Base-by-base conservation (phyloP, 306 rosid species). In the Trifolium dubium region DNA sequence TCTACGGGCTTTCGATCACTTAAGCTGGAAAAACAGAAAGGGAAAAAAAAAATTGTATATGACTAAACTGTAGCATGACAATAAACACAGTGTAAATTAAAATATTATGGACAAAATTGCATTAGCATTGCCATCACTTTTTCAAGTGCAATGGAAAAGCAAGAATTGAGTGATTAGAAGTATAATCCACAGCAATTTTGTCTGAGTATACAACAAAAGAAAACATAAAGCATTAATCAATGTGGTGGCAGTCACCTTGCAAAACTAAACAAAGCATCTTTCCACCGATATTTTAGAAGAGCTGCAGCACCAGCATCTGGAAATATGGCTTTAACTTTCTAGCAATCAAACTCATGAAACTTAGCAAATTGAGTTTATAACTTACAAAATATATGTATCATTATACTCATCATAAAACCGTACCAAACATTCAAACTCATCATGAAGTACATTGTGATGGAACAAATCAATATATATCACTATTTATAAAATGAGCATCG, bases 231-330 rank as follows among this genome's bases (percentile, higher is more conserved):
- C n/a, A 41, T 59, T 68, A 61, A 63, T 34, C 55, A 14, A 28
- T 10, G 41, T 23, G 73, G 72, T 19, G 75, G 69, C 73, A 72
- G 35, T 84, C 82, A 91, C 98, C 97, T 94, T 75, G 96, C 89
- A 77, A 94, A 87, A 64, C 93, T 85, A 81, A 91, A 94, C 31
- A 75, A 66, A 53, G 96, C 96, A 69, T 94, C 91, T 62, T 89
- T 86, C 98, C 98, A 94, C 71, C 73, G 76, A 72, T 86, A 87
- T 77, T 94, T 85, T 55, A 94, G 92, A 84, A 94, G 98, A 34
- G 96, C 97, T 32, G 96, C 92, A 5, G 97, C 97, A 75, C 98
- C 98, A 71, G 98, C 96, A 87, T 91, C 97, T 47, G 97, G 97
- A 88, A 91, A 94, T 80, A 91, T 78, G 78, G 97, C 96, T 91